Evolutionary conservation across 202 grass and related monocot species (phyloP), one percentile per base, ranked within the genome.

Genomic region (Bolboschoenoplectus hybrid): DNA sequence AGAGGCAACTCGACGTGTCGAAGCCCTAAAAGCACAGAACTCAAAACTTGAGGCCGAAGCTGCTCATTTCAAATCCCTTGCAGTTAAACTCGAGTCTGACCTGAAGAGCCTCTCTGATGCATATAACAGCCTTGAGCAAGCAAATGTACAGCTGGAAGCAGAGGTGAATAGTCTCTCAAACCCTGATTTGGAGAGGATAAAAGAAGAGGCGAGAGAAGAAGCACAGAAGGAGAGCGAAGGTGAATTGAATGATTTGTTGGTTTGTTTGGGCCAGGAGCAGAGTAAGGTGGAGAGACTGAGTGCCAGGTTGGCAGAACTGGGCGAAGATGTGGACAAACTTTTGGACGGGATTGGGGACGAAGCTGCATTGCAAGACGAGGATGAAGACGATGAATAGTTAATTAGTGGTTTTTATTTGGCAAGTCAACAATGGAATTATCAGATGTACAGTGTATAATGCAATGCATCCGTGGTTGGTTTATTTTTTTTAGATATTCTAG

Each of bases 231-330:
- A 97, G 61, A 93, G 86, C 5, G 97, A 97, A 84, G 93, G 86
- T 0, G 97, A 99, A 85, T 82, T 97, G 84, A 94, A 90, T 65
- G 97, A 99, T 84, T 92, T 99, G 5, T 88, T 99, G 1, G 89
- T 99, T 85, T 99, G 97, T 89, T 89, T 97, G 19, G 97, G 97
- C 13, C 97, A 99, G 87, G 97, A 99, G 82, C 97, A 99, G 71
- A 99, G 58, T 56, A 99, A 99, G 92, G 97, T 99, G 20, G 93
- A 99, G 92, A 97, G 92, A 86, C 85, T 99, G 81, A 91, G 90
- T 66, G 45, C 90, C 85, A 91, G 81, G 86, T 67, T 99, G 61
- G 89, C 79, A n/a, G 97, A 97, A 85, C 82, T 99, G 8, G 97
- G 93, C 0, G 97, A 97, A 83, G 92, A 99, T 45, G 89, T 91